phyloP scores from a whole-genome alignment of 352 stramenopile species.

The Phytopythium litorale region DNA sequence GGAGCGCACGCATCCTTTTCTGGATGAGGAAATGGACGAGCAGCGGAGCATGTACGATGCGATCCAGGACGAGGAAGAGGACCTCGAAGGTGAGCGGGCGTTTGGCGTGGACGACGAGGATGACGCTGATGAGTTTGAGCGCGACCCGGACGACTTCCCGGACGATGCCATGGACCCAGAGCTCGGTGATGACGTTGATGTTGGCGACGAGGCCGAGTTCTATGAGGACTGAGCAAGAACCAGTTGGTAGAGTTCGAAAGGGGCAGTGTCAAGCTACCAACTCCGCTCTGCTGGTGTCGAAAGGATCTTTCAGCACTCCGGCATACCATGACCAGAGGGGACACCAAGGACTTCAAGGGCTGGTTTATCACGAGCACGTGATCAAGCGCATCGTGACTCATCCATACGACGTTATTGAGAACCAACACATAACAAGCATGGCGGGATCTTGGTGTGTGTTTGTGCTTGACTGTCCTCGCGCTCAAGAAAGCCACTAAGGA shows the following conservation, averaged over 20 bases:
- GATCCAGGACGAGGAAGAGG: slow-evolving; percentile 10
- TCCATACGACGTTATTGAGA: too few species aligned
- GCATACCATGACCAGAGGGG: too few species aligned
- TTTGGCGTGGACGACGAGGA: slow-evolving; percentile 14
- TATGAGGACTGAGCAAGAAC: background rate
- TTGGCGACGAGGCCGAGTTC: slow-evolving; percentile 5
- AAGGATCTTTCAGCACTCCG: too few species aligned
- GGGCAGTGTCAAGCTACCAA: too few species aligned
- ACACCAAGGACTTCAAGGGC: too few species aligned
- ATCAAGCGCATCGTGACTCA: too few species aligned
- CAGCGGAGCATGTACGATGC: slow-evolving; percentile 1
- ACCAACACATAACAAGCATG: too few species aligned
- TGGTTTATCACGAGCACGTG: too few species aligned
- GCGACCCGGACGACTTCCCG: slow-evolving; percentile 2
- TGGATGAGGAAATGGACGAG: slow-evolving; percentile 1
- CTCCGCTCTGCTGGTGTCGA: too few species aligned
- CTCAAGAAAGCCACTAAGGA: too few species aligned
- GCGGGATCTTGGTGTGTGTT: too few species aligned
- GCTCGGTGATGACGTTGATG: background rate
- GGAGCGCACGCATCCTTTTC: background rate
- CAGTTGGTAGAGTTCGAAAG: background rate
- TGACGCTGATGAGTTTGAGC: slow-evolving; percentile 5
- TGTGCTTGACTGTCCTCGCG: too few species aligned
- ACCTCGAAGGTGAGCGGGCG: slow-evolving; percentile 8
- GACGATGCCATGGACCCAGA: background rate